Percentiles rank a stretch among this genome's conserved stretches.
phyloP scores from a whole-genome alignment of 164 flowering plant genomes.

The Stephania japonica region DNA sequence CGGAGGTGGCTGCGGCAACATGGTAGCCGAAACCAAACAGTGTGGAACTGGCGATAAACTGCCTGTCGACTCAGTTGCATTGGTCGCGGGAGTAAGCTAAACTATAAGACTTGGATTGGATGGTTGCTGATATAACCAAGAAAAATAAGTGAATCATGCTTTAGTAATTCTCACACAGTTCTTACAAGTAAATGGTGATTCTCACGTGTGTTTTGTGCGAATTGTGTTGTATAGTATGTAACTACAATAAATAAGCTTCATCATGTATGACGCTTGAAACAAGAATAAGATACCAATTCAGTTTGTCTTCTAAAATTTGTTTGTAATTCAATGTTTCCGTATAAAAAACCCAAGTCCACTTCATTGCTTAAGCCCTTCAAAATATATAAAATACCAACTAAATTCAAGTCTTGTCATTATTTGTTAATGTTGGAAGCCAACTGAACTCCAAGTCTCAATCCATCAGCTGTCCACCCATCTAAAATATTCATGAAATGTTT shows the following conservation, averaged over 20 bases:
- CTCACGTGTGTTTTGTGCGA: neutral
- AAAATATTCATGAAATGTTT: too few relatives aligned
- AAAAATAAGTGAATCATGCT: neutral
- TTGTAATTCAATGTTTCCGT: neutral
- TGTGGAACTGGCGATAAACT: too few relatives aligned
- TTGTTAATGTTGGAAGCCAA: too few relatives aligned
- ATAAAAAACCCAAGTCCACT: neutral
- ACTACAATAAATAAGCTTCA: neutral
- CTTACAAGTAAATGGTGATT: neutral
- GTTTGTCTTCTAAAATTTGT: neutral
- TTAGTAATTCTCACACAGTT: neutral
- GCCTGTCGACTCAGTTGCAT: too few relatives aligned
- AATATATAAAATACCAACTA: too few relatives aligned
- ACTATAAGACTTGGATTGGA: too few relatives aligned
- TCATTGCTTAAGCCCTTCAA: neutral
- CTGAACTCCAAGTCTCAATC: too few relatives aligned
- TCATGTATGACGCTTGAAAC: neutral
- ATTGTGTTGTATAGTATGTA: neutral
- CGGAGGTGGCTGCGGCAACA: conserved; percentile 17
- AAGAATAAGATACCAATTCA: neutral
- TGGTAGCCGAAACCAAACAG: neutral
- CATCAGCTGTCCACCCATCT: too few relatives aligned
- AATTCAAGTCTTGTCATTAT: neutral
- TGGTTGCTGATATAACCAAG: neutral
- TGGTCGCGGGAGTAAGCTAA: neutral